These are phyloP conservation scores for Massarina eburnea DNA, from an alignment of 2,329 filamentous ascomycete species.

Conservation along the genomic window DNA sequence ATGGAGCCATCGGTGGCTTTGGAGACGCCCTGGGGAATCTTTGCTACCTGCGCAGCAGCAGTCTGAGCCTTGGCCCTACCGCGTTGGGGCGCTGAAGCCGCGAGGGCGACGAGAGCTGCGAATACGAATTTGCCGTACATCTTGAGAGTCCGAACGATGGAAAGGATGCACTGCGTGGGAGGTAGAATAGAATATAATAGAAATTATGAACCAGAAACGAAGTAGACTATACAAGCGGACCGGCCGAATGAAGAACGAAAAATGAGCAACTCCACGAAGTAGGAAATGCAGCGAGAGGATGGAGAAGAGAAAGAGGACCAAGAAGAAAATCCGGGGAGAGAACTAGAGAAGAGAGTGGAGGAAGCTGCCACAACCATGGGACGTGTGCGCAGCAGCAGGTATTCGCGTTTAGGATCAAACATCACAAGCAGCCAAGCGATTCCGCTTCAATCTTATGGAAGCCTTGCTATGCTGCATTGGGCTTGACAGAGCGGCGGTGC, in stretches of 20 bases:
- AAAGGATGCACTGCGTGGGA: constrained; percentile 14
- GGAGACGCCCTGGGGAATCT: constrained; percentile 39
- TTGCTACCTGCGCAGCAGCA: constrained; percentile 37
- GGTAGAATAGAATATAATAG: constrained; percentile 3
- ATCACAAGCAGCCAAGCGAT: constrained; percentile 22
- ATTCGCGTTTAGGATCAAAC: constrained; percentile 9
- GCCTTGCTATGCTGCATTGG: constrained; percentile 19
- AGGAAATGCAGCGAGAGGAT: constrained; percentile 4
- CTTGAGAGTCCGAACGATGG: not conserved
- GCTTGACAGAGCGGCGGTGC: constrained; percentile 15
- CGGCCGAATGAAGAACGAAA: constrained; percentile 19
- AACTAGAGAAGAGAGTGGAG: constrained; percentile 1
- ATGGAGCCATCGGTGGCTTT: constrained; percentile 57
- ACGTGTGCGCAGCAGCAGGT: too few species aligned
- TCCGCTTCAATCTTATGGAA: constrained; percentile 1
- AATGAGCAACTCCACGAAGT: constrained; percentile 5
- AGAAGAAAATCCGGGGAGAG: constrained; percentile 2
- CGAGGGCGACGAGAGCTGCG: constrained; percentile 22
- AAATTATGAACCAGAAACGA: constrained; percentile 18
- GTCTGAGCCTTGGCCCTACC: constrained; percentile 21
- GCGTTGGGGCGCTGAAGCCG: constrained; percentile 26
- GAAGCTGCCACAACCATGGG: too few species aligned
- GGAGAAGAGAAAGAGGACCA: constrained; percentile 6
- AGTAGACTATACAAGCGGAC: constrained; percentile 19
- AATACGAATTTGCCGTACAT: constrained; percentile 22